phyloP scores from a whole-genome alignment of 306 rosid species.

The Rubus parviflorus region DNA sequence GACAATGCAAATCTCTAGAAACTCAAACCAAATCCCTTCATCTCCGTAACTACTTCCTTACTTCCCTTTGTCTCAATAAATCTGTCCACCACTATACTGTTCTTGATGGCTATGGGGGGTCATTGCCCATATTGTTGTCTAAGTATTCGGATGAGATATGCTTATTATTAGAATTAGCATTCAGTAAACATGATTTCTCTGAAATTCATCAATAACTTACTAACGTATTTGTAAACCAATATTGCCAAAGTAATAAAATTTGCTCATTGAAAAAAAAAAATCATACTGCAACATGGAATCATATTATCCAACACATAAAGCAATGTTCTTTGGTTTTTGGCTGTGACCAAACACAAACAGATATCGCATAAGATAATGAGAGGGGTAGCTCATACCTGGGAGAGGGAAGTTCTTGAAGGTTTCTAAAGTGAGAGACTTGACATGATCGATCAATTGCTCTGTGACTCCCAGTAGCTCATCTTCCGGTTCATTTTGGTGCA shows the following conservation, averaged over 20 bases:
- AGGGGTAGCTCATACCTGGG: constrained; percentile 43
- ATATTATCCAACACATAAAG: not conserved
- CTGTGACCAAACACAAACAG: not conserved
- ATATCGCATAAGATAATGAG: not conserved
- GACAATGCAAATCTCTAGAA: not conserved
- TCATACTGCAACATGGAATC: not conserved
- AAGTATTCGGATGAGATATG: not conserved
- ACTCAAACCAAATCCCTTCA: not conserved
- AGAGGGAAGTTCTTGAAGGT: constrained; percentile 73
- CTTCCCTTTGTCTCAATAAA: not conserved
- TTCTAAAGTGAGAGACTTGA: constrained; percentile 70
- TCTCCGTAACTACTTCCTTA: not conserved
- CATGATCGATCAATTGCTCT: constrained; percentile 48
- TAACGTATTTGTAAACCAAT: not conserved
- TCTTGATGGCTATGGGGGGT: not conserved
- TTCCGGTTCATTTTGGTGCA: constrained; percentile 10
- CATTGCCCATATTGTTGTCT: not conserved
- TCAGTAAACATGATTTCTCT: not conserved
- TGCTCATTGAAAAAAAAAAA: not conserved
- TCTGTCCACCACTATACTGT: not conserved
- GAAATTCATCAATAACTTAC: not conserved
- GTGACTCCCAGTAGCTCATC: constrained; percentile 57
- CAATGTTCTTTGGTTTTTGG: not conserved
- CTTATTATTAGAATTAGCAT: not conserved
- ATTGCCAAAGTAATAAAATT: not conserved